phyloP scores from a whole-genome alignment of 106 monocot species.

The Allium cepa region DNA sequence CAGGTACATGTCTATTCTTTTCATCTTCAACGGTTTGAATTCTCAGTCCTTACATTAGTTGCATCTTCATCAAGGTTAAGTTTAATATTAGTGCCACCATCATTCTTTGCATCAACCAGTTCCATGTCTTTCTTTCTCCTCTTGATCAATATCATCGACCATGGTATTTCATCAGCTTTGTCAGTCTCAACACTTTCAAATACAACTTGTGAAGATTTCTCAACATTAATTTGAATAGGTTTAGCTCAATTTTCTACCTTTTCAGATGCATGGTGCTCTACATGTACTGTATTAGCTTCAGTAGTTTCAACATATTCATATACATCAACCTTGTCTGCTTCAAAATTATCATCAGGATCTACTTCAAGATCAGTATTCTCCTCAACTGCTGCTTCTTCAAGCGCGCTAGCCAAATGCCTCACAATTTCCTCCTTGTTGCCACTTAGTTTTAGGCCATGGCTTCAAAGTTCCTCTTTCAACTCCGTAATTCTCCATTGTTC shows the following conservation, averaged over 20 bases:
- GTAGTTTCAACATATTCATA: background rate
- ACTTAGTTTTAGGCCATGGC: constrained; percentile 45
- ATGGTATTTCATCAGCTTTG: no score
- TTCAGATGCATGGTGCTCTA: no score
- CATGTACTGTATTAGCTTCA: background rate
- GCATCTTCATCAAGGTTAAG: no score
- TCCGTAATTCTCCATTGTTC: constrained; percentile 92
- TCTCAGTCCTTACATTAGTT: no score
- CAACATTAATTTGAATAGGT: background rate
- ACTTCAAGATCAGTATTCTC: constrained; percentile 4
- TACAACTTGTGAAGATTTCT: no score
- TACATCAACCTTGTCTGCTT: constrained; percentile 1
- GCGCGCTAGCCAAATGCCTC: constrained; percentile 49
- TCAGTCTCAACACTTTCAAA: no score
- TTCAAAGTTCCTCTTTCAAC: constrained; percentile 72
- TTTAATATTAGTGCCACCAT: no score
- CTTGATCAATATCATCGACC: no score
- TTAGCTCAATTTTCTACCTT: constrained; percentile 3
- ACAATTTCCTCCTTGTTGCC: constrained; percentile 77
- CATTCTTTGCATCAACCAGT: no score
- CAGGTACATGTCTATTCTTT: constrained; percentile 82
- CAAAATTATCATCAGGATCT: constrained; percentile 11
- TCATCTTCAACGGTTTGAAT: constrained; percentile 30
- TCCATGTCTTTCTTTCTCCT: no score
- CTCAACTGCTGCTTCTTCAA: constrained; percentile 11